phyloP scores from a whole-genome alignment of 164 flowering plant species.

The Vitis amurensis region DNA sequence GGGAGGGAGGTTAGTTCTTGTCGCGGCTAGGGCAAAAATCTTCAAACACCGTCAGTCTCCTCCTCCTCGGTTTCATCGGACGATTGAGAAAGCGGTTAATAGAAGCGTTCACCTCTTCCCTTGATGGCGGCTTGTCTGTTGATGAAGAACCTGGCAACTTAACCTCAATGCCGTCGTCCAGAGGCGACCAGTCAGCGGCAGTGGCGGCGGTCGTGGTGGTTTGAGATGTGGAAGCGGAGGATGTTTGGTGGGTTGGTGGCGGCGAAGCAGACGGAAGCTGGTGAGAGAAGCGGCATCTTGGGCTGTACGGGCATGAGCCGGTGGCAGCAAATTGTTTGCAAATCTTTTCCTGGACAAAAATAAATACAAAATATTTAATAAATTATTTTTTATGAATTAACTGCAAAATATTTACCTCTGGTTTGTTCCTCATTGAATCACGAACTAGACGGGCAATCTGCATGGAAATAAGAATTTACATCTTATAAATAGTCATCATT shows the following conservation, averaged over 20 bases:
- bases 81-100: conserved; percentile 17
- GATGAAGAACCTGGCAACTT: conserved; percentile 10
- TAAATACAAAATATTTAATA: too few relatives aligned
- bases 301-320: conserved; percentile 20
- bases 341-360: too few relatives aligned
- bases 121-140: conserved; percentile 10
- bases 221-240: conserved; percentile 3
- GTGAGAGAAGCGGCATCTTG: conserved; percentile 18
- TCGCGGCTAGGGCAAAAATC: conserved; percentile 16
- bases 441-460: conserved; percentile 25
- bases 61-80: conserved; percentile 13
- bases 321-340: neutral
- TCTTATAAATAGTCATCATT: too few relatives aligned
- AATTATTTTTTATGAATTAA: too few relatives aligned
- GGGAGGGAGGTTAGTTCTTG: too few relatives aligned
- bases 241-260: neutral
- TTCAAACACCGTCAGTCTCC: conserved; percentile 24
- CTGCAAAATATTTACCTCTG: conserved; percentile 13
- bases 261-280: conserved; percentile 2
- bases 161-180: conserved; percentile 39
- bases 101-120: conserved; percentile 12
- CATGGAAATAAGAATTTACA: neutral
- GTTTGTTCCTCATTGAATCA: conserved; percentile 15
- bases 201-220: neutral
- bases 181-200: conserved; percentile 28